These are phyloP conservation scores for Moesziomyces aphidis DNA, from an alignment of 1,284 basidiomycete genomes.

Conservation along the genomic window DNA sequence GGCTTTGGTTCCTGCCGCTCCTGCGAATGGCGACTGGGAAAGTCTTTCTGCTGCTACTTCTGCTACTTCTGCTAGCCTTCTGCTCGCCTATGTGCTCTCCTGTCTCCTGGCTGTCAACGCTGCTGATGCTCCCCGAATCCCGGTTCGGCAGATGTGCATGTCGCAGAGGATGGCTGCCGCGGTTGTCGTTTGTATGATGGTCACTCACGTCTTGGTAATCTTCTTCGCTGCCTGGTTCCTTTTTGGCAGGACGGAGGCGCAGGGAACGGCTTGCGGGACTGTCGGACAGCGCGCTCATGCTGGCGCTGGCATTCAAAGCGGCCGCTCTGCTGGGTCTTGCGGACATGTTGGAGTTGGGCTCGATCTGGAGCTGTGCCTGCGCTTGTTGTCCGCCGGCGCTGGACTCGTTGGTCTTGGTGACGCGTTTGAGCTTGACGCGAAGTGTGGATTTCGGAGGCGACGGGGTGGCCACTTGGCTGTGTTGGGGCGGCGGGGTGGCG, in stretches of 20 bases:
- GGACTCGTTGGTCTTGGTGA: slow-evolving; percentile 16
- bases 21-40: neutral
- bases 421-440: slow-evolving; percentile 31
- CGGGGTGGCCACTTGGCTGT: slow-evolving; percentile 4
- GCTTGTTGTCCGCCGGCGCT: slow-evolving; percentile 29
- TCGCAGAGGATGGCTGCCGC: too few relatives aligned
- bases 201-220: slow-evolving; percentile 40
- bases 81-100: neutral
- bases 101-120: too few relatives aligned
- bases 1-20: neutral
- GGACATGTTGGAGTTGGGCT: slow-evolving; percentile 19
- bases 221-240: slow-evolving; percentile 36
- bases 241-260: slow-evolving; percentile 23
- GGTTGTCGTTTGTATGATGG: neutral
- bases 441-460: slow-evolving; percentile 18
- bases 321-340: slow-evolving; percentile 18
- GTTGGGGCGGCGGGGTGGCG: slow-evolving; percentile 17
- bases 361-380: slow-evolving; percentile 35
- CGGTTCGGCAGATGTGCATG: neutral
- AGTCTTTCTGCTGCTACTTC: neutral
- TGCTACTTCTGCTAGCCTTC: neutral
- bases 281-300: slow-evolving; percentile 16
- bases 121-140: neutral
- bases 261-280: slow-evolving; percentile 4
- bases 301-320: slow-evolving; percentile 24